Base-by-base conservation (phyloP, 805 yeast genomes). In the Sugiyamaella chiloensis region DNA sequence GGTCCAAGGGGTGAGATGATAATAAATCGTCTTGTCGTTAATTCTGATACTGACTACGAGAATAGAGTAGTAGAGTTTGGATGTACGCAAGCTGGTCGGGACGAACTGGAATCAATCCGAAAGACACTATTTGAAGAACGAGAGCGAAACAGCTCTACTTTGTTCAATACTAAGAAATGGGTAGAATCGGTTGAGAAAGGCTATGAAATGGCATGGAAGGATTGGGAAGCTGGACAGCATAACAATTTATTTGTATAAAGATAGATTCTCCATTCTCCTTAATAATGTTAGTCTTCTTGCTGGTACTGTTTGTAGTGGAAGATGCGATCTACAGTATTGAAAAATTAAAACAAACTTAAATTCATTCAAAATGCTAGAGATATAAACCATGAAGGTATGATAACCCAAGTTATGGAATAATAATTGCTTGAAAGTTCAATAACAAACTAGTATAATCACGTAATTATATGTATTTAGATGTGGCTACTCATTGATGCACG, bases 121-220 rank as follows among this genome's bases (percentile, higher is more conserved):
- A 40, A 36, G 42, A 23, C 40, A 16, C 44, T 62, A 19, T 60
- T 58, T 44, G 44, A 52, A 7, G 50, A 52, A 30, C 51, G 66
- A 11, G 57, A 51, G 26, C 24, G 24, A 8, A 24, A 35, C 17
- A 42, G 48, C 4, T 16, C 24, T 14, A 53, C 54, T 5, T 52
- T 61, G 8, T 62, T 62, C 44, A 57, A 60, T 43, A 62, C 66
- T 9, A 34, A 50, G 39, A 39, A 54, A 20, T 62, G 62, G 60
- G 65, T 61, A 8, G 20, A 48, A 20, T 52, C 57, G 24, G 30
- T 62, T 8, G 66, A 62, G 44, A 44, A 32, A 21, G 65, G 58
- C 4, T 59, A 52, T 26, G 43, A 46, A 42, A n/a, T n/a, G 24
- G 62, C 63, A 36, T 62, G 66, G 66, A 9, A 52, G 3, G 52